phyloP scores from a whole-genome alignment of 176 grass and related monocot species.

The Triticum monococcum region DNA sequence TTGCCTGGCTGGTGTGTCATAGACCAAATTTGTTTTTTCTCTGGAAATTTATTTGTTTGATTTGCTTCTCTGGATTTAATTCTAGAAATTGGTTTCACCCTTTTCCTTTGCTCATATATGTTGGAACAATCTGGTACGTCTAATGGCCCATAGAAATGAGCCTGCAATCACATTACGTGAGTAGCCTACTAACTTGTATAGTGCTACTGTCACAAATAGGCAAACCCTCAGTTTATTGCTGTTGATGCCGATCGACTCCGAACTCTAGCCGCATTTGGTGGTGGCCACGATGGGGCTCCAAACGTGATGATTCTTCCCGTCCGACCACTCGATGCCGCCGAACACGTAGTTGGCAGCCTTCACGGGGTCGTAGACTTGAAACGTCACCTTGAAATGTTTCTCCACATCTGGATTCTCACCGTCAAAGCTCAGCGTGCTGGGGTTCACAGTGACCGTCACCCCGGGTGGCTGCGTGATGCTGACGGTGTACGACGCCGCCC shows the following conservation, averaged over 20 bases:
- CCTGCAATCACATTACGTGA: no score
- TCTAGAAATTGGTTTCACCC: no score
- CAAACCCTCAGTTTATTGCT: no score
- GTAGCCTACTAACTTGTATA: no score
- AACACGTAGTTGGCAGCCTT: slow-evolving; percentile 15
- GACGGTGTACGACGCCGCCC: slow-evolving; percentile 10
- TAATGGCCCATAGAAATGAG: no score
- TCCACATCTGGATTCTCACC: slow-evolving; percentile 1
- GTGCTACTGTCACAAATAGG: no score
- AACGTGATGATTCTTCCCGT: slow-evolving; percentile 34
- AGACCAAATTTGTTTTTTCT: no score
- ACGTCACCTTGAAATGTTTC: slow-evolving; percentile 50
- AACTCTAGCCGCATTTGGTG: slow-evolving; percentile 13
- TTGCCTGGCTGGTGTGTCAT: no score
- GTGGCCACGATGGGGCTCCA: slow-evolving; percentile 45
- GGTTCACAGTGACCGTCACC: slow-evolving; percentile 40
- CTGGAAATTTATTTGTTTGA: no score
- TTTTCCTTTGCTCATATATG: no score
- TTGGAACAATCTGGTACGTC: no score
- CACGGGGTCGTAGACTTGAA: background rate
- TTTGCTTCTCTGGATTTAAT: no score
- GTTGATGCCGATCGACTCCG: background rate
- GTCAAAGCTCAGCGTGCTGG: slow-evolving; percentile 28
- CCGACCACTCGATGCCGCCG: slow-evolving; percentile 52
- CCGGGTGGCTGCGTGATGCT: background rate